Conservation (phyloP, 257 asterid species). For the Mitragyna speciosa region DNA sequence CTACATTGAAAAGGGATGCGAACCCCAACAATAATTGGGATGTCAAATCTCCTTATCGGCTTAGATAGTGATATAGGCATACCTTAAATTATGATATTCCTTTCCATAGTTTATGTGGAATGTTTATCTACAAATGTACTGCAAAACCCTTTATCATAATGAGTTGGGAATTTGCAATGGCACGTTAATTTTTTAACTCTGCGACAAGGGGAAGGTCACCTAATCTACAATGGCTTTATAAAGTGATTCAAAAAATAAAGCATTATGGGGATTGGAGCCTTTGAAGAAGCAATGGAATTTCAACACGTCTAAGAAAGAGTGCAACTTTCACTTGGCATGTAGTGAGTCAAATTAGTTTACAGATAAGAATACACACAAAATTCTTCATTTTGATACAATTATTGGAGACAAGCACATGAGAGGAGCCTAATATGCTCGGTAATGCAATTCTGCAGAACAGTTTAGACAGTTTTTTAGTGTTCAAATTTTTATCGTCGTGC, state of each 20-base stretch:
- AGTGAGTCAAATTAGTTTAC: not conserved
- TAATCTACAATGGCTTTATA: not conserved
- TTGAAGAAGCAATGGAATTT: conserved; percentile 15
- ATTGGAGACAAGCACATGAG: conserved; percentile 25
- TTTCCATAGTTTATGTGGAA: not conserved
- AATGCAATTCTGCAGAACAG: not conserved
- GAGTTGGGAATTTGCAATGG: conserved; percentile 1
- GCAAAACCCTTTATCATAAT: not conserved
- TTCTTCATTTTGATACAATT: conserved; percentile 20
- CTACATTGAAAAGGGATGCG: too few species aligned
- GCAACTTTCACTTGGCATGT: conserved; percentile 9
- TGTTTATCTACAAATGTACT: not conserved
- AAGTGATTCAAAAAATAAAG: not conserved
- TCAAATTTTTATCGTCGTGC: not conserved
- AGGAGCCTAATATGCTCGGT: not conserved
- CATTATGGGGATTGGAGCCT: conserved; percentile 20
- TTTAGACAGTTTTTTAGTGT: not conserved
- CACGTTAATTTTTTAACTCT: not conserved
- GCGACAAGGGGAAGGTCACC: conserved; percentile 28
- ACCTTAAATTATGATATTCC: not conserved
- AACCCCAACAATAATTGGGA: not conserved
- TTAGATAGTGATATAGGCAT: not conserved
- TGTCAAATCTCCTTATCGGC: not conserved
- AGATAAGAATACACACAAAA: conserved; percentile 21
- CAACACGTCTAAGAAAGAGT: conserved; percentile 10